Base-by-base conservation (phyloP, 805 yeast species). In the Teunomyces funiuensis region DNA sequence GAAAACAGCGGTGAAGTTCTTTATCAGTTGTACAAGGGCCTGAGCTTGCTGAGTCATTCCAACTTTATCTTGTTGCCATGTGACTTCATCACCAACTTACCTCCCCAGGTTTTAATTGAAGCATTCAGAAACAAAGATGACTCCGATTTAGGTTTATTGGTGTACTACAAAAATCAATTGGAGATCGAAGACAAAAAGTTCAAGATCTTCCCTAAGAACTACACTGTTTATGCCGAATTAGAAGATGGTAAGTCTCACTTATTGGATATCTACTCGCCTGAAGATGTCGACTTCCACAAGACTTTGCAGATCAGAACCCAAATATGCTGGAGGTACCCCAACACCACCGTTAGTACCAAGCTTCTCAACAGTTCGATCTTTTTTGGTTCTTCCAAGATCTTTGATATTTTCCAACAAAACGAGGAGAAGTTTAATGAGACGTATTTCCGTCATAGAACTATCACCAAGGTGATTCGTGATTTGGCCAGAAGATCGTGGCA, bases 401-500 rank as follows among this genome's bases (percentile, higher is more conserved):
- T 80, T 25, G 65, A 69, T 6, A 67, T 84, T 9, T 67, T 87
- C 17, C 66, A 67, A 13, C 58, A 57, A 60, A 65, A 46, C 46
- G 59, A 47, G 42, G 61, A 44, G 15, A 62, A 64, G 47, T 63
- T 45, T 54, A 62, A 45, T 39, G 77, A 63, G 51, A 47, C 52
- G 2, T 70, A 71, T 47, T 66, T 69, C 50, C 41, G 61, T 38
- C 65, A 66, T 43, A 73, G 80, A 49, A 73, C 88, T 4, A 65
- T 82, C 27, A 75, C 76, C 16, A 85, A 85, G 55, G 73, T 90
- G 17, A 76, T 89, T 30, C 79, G 98, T 55, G 96, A 89, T 55
- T 65, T 91, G 43, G 95, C 95, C 3, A 79, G 98, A 62, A 79
- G 95, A 48, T 83, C 96, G 1, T 93, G 99, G 99, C 78, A 77